Percentiles rank a stretch among this genome's conserved stretches.
phyloP scores from a whole-genome alignment of 2,329 filamentous ascomycete species.

The Colletotrichum spaethianum region DNA sequence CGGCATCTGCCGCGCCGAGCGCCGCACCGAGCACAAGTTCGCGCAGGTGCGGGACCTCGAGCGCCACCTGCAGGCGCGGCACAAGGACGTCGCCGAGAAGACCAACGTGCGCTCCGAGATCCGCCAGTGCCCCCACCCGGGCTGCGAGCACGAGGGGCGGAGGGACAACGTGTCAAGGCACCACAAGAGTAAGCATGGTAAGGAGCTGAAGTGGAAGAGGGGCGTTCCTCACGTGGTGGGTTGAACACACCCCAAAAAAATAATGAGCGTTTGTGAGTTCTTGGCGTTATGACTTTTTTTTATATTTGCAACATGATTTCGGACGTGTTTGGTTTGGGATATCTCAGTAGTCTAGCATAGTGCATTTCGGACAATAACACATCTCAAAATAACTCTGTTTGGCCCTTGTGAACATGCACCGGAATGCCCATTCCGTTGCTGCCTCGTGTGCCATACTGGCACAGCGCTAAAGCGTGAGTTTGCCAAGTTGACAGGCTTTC shows the following conservation, averaged over 20 bases:
- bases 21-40: slow-evolving; percentile 42
- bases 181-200: slow-evolving; percentile 42
- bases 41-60: slow-evolving; percentile 43
- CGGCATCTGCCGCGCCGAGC: slow-evolving; percentile 40
- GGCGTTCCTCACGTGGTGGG: slow-evolving; percentile 38
- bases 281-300: slow-evolving; percentile 17
- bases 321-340: slow-evolving; percentile 31
- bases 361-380: slow-evolving; percentile 27
- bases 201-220: slow-evolving; percentile 42
- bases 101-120: slow-evolving; percentile 42
- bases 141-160: slow-evolving; percentile 41
- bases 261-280: slow-evolving; percentile 29
- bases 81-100: slow-evolving; percentile 36
- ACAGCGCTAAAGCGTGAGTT: no score
- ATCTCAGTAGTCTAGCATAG: slow-evolving; percentile 23
- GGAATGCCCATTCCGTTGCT: neutral
- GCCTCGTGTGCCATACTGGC: no score
- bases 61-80: slow-evolving; percentile 43
- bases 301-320: slow-evolving; percentile 18
- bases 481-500: no score
- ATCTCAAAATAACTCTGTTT: slow-evolving; percentile 24
- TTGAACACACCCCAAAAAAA: slow-evolving; percentile 18
- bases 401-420: neutral
- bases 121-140: slow-evolving; percentile 39
- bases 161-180: slow-evolving; percentile 43